These are phyloP conservation scores for Solanum chmielewskii DNA, from an alignment of 257 asterid genomes.

Conservation along the genomic window DNA sequence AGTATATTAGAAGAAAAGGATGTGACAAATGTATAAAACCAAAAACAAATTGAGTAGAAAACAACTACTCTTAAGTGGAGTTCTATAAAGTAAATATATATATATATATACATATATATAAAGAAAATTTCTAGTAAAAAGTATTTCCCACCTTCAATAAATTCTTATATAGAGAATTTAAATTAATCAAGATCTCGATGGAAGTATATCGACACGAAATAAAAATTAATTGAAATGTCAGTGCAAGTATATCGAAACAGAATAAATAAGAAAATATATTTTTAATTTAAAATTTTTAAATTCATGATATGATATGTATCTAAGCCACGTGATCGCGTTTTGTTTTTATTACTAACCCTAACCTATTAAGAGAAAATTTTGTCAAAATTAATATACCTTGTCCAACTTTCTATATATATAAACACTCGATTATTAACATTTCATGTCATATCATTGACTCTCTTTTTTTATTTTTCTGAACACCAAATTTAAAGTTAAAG, in stretches of 20 bases:
- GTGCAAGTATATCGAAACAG: neutral
- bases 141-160: neutral
- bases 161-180: neutral
- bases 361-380: neutral
- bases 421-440: neutral
- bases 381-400: neutral
- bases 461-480: neutral
- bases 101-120: no score
- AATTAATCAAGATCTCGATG: neutral
- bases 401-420: neutral
- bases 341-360: neutral
- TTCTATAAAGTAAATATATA: neutral
- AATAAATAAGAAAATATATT: fast-evolving
- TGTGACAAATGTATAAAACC: neutral
- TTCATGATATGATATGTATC: neutral
- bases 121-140: neutral
- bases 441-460: neutral
- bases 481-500: neutral
- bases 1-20: neutral
- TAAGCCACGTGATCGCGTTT: neutral
- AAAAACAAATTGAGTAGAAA: neutral
- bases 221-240: neutral
- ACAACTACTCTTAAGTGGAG: neutral
- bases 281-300: neutral
- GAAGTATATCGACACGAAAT: neutral